Percentiles rank a stretch among this genome's conserved stretches.
Evolutionary conservation across 305 asterid genomes (phyloP).

Genomic region (Striga hermonthica): DNA sequence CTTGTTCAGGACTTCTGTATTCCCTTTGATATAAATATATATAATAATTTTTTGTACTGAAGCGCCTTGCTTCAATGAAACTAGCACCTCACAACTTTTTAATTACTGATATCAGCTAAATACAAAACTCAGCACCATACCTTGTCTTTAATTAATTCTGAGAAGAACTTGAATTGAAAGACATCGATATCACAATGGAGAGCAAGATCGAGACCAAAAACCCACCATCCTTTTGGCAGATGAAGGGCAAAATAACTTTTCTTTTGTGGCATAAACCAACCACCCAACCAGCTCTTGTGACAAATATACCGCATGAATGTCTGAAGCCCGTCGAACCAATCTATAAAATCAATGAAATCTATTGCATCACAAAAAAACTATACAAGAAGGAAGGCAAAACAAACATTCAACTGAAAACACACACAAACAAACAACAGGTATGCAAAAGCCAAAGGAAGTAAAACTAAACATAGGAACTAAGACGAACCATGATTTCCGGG

Average conservation of each 20-base stretch:
- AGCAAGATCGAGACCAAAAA: slow-evolving; percentile 96
- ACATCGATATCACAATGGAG: slow-evolving; percentile 91
- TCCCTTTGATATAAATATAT: too few species aligned
- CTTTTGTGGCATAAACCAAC: slow-evolving; percentile 99
- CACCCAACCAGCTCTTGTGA: slow-evolving; percentile 99
- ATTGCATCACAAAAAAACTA: slow-evolving; percentile 21
- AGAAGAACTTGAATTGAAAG: slow-evolving; percentile 91
- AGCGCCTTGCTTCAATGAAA: too few species aligned
- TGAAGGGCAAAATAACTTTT: slow-evolving; percentile 96
- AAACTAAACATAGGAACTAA: slow-evolving; percentile 22
- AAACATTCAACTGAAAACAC: not conserved
- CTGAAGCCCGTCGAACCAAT: slow-evolving; percentile 99
- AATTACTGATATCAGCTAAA: not conserved
- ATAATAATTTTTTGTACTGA: too few species aligned
- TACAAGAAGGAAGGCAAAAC: slow-evolving; percentile 11
- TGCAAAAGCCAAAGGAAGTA: not conserved
- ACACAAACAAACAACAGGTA: not conserved
- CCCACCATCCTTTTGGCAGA: slow-evolving; percentile 97
- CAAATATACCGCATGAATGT: slow-evolving; percentile 96
- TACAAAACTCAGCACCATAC: slow-evolving; percentile 36
- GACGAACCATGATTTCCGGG: slow-evolving; percentile 97
- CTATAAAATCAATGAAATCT: slow-evolving; percentile 40
- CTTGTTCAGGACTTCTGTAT: too few species aligned
- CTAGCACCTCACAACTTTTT: too few species aligned
- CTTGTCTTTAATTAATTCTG: slow-evolving; percentile 80